Evolutionary conservation across 2,329 filamentous ascomycete species (phyloP), one percentile per base, ranked within the genome.

Genomic region (Hypoxylon sp.): DNA sequence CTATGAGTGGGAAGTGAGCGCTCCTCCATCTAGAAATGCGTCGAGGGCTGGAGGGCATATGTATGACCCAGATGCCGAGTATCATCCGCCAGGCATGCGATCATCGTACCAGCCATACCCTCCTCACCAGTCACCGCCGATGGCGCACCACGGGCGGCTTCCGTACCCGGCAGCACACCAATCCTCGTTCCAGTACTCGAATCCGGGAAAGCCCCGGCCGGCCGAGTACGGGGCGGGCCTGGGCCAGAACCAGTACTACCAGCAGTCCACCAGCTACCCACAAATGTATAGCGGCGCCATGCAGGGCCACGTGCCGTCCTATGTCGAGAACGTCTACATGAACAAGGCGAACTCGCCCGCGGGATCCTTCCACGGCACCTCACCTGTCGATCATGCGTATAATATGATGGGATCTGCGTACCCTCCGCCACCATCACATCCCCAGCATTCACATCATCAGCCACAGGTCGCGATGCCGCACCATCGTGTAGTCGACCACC

Each of bases 1-100:
- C 30, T 82, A 79, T 51, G 80, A 84, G 46, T 84, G 82, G 79
- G 76, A 78, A 14, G 70, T 71, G 10, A 78, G 74, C 57, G 74
- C 71, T 21, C 71, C 74, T 34, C 73, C 70, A 49, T 77, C 77
- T 5, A 76, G 76, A 28, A 75, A 72, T 59, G 74, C 75, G 14
- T 75, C 77, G 25, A 72, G 74, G 49, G 75, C 74, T 28, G 69
- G 72, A 41, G 78, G 76, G n/a, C 75, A 75, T 21, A 69, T 67
- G 9, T 71, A 70, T 59, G 79, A 80, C 48, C 70, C 71, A 3
- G 76, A 78, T 9, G 75, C 67, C 50, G 76, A 81, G 2, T 77
- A 74, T 64, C 65, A 64, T 21, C 67, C 73, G 3, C 67, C 73
- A 17, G 63, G 72, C 3, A 48, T 57, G 53, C 59, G 53, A 38